These are phyloP conservation scores for Nakataea oryzae DNA, from an alignment of 2,329 filamentous ascomycete genomes.

Conservation along the genomic window DNA sequence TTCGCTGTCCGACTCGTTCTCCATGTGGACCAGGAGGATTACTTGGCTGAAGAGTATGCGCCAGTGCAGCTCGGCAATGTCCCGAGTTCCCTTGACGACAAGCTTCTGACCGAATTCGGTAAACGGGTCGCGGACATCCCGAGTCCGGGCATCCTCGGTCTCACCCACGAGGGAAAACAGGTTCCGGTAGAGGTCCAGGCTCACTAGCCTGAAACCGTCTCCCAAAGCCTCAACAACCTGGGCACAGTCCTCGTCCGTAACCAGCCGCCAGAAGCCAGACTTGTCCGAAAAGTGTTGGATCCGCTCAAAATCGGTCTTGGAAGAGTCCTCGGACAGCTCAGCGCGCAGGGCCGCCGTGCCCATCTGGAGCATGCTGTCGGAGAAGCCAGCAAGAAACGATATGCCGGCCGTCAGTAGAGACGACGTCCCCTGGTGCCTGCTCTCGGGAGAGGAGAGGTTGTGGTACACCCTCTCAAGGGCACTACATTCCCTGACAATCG, in stretches of 20 bases:
- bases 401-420: conserved; percentile 59
- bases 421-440: conserved; percentile 40
- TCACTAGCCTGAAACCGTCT: conserved; percentile 49
- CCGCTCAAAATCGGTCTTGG: conserved; percentile 59
- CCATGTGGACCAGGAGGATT: conserved; percentile 75
- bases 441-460: conserved; percentile 46
- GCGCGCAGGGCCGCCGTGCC: conserved; percentile 57
- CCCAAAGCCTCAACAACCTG: conserved; percentile 61
- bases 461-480: conserved; percentile 64
- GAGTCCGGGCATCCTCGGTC: conserved; percentile 31
- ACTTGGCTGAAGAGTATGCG: conserved; percentile 73
- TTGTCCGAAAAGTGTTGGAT: conserved; percentile 72
- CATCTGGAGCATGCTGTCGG: conserved; percentile 56
- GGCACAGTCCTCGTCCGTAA: conserved; percentile 72
- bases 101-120: conserved; percentile 70
- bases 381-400: conserved; percentile 59
- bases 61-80: conserved; percentile 63
- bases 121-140: conserved; percentile 40
- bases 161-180: conserved; percentile 36
- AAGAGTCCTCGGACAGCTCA: conserved; percentile 66
- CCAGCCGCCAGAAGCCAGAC: conserved; percentile 65
- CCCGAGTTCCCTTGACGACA: conserved; percentile 66
- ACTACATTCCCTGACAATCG: conserved; percentile 71
- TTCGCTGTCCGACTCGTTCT: conserved; percentile 53
- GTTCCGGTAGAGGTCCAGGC: conserved; percentile 41